Percentiles rank a stretch among this genome's conserved stretches.
These are phyloP conservation scores for Meyerozyma sp. DNA, from an alignment of 1,139 yeast genomes.

Conservation along the genomic window DNA sequence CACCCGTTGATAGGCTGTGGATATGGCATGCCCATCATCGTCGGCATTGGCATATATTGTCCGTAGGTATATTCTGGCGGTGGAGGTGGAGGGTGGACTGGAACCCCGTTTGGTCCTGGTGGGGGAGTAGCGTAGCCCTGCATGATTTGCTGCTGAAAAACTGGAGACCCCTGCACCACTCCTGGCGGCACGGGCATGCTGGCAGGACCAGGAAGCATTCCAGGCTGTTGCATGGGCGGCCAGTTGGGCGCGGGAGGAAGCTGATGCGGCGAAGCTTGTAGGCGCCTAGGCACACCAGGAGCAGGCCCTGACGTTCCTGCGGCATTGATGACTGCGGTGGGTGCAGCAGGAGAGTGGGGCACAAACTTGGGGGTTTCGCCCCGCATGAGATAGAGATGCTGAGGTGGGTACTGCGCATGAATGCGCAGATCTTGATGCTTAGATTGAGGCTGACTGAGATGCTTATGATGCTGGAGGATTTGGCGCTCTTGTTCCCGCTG, in stretches of 20 bases:
- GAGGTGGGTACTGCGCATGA: slow-evolving; percentile 1
- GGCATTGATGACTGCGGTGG: slow-evolving; percentile 1
- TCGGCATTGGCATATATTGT: slow-evolving; percentile 31
- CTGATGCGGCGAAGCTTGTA: slow-evolving; percentile 13
- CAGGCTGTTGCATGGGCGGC: slow-evolving; percentile 15
- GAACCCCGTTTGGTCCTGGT: slow-evolving; percentile 6
- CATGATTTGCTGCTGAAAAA: background rate
- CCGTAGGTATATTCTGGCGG: slow-evolving; percentile 32
- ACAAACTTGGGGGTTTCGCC: background rate
- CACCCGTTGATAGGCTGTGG: slow-evolving; percentile 25
- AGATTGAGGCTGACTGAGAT: slow-evolving; percentile 4
- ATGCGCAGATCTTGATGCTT: slow-evolving; percentile 1
- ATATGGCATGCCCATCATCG: slow-evolving; percentile 19
- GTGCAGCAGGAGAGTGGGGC: background rate
- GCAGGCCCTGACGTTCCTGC: slow-evolving; percentile 2
- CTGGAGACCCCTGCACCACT: background rate
- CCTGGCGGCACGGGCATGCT: background rate
- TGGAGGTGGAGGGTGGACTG: slow-evolving; percentile 12
- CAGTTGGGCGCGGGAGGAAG: slow-evolving; percentile 19
- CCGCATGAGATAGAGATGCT: background rate
- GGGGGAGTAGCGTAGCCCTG: slow-evolving; percentile 8
- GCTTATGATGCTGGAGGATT: slow-evolving; percentile 5
- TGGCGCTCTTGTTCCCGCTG: no score
- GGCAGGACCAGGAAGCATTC: background rate
- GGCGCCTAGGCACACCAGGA: background rate